Conservation (phyloP, 2,329 filamentous ascomycete species). For the Cytospora chrysosperma region DNA sequence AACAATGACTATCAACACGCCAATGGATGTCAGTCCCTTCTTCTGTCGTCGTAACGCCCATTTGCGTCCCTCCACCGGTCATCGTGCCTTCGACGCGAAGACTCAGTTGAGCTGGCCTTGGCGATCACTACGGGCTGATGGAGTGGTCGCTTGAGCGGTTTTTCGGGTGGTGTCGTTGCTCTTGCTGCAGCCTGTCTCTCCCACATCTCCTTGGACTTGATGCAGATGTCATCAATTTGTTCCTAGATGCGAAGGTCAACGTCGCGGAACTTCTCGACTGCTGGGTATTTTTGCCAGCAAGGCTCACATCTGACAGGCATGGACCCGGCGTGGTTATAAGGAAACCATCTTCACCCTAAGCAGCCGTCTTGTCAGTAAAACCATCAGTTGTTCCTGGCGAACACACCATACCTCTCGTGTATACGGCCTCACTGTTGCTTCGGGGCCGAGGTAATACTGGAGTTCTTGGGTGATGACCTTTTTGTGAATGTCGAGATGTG, state of each 20-base stretch:
- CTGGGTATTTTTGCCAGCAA: background rate
- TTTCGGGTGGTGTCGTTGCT: slow-evolving; percentile 40
- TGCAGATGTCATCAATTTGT: slow-evolving; percentile 63
- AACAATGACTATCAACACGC: background rate
- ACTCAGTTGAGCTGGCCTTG: slow-evolving; percentile 38
- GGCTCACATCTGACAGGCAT: slow-evolving; percentile 58
- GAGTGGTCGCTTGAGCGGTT: slow-evolving; percentile 54
- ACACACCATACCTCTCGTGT: slow-evolving; percentile 51
- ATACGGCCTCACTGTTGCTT: slow-evolving; percentile 56
- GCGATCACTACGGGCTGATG: slow-evolving; percentile 56
- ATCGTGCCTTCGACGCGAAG: slow-evolving; percentile 36
- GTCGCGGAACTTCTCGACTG: slow-evolving; percentile 18
- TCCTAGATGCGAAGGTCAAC: slow-evolving; percentile 43
- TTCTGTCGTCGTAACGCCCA: slow-evolving; percentile 32
- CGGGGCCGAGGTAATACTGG: slow-evolving; percentile 57
- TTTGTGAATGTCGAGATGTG: slow-evolving; percentile 58
- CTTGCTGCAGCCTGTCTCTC: slow-evolving; percentile 55
- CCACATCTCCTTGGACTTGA: slow-evolving; percentile 59
- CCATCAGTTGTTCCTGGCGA: slow-evolving; percentile 9
- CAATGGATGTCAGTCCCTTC: slow-evolving; percentile 27
- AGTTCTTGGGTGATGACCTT: slow-evolving; percentile 59
- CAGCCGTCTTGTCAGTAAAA: slow-evolving; percentile 15
- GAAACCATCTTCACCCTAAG: slow-evolving; percentile 60
- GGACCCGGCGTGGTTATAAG: slow-evolving; percentile 58
- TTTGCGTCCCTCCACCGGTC: slow-evolving; percentile 33